Percentiles rank a stretch among this genome's conserved stretches.
These are phyloP conservation scores for Carex parvula DNA, from an alignment of 176 grass and related monocot genomes.

Conservation along the genomic window DNA sequence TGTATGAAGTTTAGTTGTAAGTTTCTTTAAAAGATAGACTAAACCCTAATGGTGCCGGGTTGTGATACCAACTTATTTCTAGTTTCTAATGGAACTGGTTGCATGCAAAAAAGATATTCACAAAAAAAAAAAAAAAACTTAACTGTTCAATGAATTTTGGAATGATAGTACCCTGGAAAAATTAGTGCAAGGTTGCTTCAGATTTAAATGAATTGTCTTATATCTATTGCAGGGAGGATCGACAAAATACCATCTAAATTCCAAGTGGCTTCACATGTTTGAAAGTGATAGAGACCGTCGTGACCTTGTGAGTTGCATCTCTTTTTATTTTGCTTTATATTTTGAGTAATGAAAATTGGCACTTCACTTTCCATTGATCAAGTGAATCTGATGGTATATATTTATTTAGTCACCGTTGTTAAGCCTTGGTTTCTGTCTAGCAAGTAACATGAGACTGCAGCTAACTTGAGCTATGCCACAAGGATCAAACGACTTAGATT, in stretches of 20 bases:
- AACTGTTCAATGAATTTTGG: not conserved
- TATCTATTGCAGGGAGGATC: slow-evolving; percentile 65
- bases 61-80: too few relatives aligned
- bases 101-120: too few relatives aligned
- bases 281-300: slow-evolving; percentile 96
- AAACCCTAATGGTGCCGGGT: too few relatives aligned
- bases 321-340: slow-evolving; percentile 8
- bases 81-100: too few relatives aligned
- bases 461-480: not conserved
- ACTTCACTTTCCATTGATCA: slow-evolving; percentile 2
- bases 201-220: slow-evolving; percentile 10
- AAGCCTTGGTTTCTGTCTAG: not conserved
- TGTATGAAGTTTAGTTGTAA: too few relatives aligned
- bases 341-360: not conserved
- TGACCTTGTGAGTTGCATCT: slow-evolving; percentile 78
- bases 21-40: too few relatives aligned
- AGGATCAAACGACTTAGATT: not conserved
- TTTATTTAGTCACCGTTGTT: not conserved
- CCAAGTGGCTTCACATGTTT: slow-evolving; percentile 86
- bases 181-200: not conserved
- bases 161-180: not conserved
- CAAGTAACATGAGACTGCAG: not conserved
- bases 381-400: not conserved
- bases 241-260: slow-evolving; percentile 84
- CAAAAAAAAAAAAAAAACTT: not conserved